Base-by-base conservation (phyloP, 1,139 yeast genomes). In the Komagataea norvegica region DNA sequence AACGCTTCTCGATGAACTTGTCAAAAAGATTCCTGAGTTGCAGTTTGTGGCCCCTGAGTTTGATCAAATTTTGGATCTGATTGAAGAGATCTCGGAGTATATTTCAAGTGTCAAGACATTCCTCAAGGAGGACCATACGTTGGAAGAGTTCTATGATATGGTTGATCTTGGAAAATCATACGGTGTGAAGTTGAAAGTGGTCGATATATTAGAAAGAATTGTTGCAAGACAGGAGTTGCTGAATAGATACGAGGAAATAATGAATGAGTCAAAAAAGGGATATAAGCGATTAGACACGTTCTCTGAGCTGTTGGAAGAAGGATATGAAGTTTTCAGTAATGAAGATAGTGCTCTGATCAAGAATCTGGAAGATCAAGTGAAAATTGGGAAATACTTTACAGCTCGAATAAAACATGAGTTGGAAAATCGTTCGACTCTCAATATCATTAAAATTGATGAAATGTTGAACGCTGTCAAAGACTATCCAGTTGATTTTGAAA, bases 21-120 rank as follows among this genome's bases (percentile, higher is more conserved):
- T 80, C 7, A 65, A 63, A 9, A 66, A 65, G 34, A 72, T 80
- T 7, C 73, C 78, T 1, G 49, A 56, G 0, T 53, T 80, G 36
- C 70, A 73, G 18, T 74, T 82, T 41, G 57, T 68, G 4, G 64
- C 77, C 25, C 68, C 76, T 1, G 91, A 82, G 52, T 67, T 77
- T 41, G 79, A 73, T n/a, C 79, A 73, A 48, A 59, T 83, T 8
- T 45, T 70, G 9, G 81, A 74, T 44, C 68, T 79, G 37, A 70
- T 72, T 17, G 59, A 54, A 25, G 83, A 77, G 46, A 69, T 83
- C 32, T 68, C 67, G 36, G 67, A 68, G 34, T 83, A 72, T 55
- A 79, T 74, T 44, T 58, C 65, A 31, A 70, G 73, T 10, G 76
- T 77, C 21, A 55, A 72, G 14, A 47, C 57, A 5, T 59, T 71